Base-by-base conservation (phyloP, 1,139 yeast species). In the Suhomyces coccinellae region DNA sequence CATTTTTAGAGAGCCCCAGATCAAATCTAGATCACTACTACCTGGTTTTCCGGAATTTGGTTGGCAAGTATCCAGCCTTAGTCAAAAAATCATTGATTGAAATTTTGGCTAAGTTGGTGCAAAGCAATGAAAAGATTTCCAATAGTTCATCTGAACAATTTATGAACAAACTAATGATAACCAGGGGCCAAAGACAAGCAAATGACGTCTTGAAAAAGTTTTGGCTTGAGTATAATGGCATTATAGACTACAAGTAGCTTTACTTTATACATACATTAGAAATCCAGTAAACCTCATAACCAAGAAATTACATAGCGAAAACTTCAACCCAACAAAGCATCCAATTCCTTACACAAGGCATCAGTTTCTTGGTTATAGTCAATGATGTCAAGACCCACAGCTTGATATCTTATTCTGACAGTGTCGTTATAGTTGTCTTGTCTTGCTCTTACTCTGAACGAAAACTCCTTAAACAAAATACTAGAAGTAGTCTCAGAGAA, bases 401-500 rank as follows among this genome's bases (percentile, higher is more conserved):
- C 85, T 49, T 84, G 84, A 64, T 85, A 88, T 62, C 97, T 80
- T 17, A 88, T 83, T 61, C 95, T 80, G 35, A 79, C 77, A 43
- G 78, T 81, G 46, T 91, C 96, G 57, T 90, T 86, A 64, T 86
- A 93, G 50, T 80, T 80, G 58, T 93, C 98, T 60, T 82, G 87
- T 62, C 84, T 82, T 8, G 96, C 97, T 58, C 85, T 82, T 41
- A 90, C 65, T 66, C 95, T 80, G 63, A 93, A 85, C 74, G 85
- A 85, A 58, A 65, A 87, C 61, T 89, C 93, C 50, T 77, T 76
- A 76, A 85, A 86, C 40, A 82, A 79, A 28, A 82, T 75, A 26
- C 73, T 67, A 41, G 75, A 75, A 44, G 85, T 62, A 16, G 75
- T 67, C 22, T 75, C 73, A 31, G 74, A 69, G 53, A 84, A 79